Base-by-base conservation (phyloP, 2,329 filamentous ascomycete species). In the Arachnomyces sp. region DNA sequence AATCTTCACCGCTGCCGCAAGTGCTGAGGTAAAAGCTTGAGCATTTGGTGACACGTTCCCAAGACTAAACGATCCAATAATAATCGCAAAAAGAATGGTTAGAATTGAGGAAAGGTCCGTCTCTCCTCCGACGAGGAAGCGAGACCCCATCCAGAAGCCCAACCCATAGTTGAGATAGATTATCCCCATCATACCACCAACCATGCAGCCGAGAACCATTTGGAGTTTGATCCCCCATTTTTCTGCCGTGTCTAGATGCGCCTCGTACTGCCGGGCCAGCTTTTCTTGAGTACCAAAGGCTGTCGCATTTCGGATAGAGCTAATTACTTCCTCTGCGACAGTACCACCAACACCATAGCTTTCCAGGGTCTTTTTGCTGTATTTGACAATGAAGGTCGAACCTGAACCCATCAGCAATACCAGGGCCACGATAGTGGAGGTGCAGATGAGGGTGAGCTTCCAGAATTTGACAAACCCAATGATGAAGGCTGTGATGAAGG, bases 231-330 rank as follows among this genome's bases (percentile, higher is more conserved):
- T 80, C 14, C 90, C 92, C 58, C 75, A 87, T 50, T 71, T 75
- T 56, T 92, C 82, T 11, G 88, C 89, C 40, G 76, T 73, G 32
- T 66, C 64, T 25, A 96, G 70, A 59, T 94, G 85, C 2, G 57
- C 60, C 52, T 94, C 85, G 58, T 96, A 96, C 60, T 90, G 83
- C 46, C 75, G 75, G 8, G 90, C 86, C n/a, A 96, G 75, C 48
- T 90, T 88, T 41, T 90, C 84, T 62, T 96, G 89, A 0, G 89
- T 95, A 32, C 87, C 87, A 55, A 95, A 98, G 21, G 92, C 92
- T 6, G 86, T 80, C 5, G 90, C 85, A 56, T 94, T 96, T 47
- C 92, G 81, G 51, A 96, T 84, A 1, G 89, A 95, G 61, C 86
- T 89, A 54, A 98, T 77, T 39, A 95, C 90, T 65, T 98, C 92